Percentiles rank a stretch among this genome's conserved stretches.
These are phyloP conservation scores for Achaetomium macrosporum DNA, from an alignment of 2,329 filamentous ascomycete species.

Conservation along the genomic window DNA sequence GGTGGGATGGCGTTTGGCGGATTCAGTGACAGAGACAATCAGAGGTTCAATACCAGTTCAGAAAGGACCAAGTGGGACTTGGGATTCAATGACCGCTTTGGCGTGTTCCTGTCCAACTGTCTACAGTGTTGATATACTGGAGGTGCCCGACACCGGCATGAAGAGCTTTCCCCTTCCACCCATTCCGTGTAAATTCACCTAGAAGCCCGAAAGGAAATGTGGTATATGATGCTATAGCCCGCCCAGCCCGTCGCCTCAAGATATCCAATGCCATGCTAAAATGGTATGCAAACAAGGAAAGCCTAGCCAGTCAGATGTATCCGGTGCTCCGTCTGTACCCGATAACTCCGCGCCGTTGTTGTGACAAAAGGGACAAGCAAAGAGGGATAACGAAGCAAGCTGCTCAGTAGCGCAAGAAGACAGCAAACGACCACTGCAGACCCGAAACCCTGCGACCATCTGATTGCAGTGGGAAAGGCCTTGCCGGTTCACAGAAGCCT, in stretches of 20 bases:
- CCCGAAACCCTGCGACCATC: neutral
- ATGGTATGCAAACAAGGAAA: conserved; percentile 13
- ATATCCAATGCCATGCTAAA: conserved; percentile 9
- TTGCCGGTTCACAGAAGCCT: conserved; percentile 33
- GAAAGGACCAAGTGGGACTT: neutral
- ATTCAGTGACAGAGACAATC: too few species aligned
- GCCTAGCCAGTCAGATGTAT: conserved; percentile 6
- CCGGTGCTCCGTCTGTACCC: conserved; percentile 13
- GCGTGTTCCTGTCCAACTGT: neutral
- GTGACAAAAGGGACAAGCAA: conserved; percentile 10
- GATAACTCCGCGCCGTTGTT: conserved; percentile 6
- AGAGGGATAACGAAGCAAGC: neutral
- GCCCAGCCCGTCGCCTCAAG: neutral
- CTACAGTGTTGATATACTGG: neutral
- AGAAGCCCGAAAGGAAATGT: conserved; percentile 3
- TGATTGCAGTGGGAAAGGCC: neutral
- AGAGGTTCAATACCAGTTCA: neutral
- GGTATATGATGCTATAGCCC: conserved; percentile 14
- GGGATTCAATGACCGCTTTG: neutral
- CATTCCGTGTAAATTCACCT: neutral
- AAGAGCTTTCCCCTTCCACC: neutral
- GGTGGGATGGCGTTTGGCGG: neutral
- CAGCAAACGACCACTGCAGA: neutral
- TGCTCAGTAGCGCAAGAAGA: conserved; percentile 1
- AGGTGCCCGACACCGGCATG: neutral